Conservation (phyloP, 176 grass and related monocot species). For the Themeda triandra region DNA sequence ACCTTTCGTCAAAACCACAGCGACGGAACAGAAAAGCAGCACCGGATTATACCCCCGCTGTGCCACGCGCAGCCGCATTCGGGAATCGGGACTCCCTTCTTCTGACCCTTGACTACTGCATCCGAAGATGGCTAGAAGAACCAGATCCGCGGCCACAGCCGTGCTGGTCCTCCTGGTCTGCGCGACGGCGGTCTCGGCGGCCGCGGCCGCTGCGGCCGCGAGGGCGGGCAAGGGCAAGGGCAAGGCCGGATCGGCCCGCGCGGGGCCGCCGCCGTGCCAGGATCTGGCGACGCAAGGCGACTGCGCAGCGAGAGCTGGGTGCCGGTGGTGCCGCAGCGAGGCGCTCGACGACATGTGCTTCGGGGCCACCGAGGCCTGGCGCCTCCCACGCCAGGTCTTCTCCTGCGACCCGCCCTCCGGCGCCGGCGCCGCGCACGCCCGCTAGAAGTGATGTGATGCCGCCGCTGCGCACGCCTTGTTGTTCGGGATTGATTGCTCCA, state of each 20-base stretch:
- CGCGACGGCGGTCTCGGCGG: neutral
- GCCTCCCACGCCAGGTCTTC: constrained; percentile 80
- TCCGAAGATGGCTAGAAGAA: neutral
- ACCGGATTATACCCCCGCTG: neutral
- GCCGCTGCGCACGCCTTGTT: neutral
- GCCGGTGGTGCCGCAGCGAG: constrained; percentile 85
- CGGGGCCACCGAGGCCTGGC: constrained; percentile 72
- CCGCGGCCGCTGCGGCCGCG: neutral
- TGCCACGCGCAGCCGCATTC: neutral
- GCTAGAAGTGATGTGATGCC: constrained; percentile 10
- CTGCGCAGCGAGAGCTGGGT: constrained; percentile 47
- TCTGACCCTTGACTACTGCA: neutral
- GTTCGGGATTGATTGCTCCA: neutral
- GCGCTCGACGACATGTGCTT: constrained; percentile 96
- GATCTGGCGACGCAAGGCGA: constrained; percentile 48
- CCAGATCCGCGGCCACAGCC: constrained; percentile 10
- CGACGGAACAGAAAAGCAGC: neutral
- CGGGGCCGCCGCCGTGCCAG: constrained; percentile 26
- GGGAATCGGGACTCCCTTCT: neutral
- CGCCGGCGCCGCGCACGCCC: constrained; percentile 14
- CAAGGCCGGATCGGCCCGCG: neutral
- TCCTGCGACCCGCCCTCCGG: constrained; percentile 44
- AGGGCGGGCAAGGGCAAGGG: neutral
- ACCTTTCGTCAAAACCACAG: neutral
- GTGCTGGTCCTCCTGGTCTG: constrained; percentile 27